Evolutionary conservation across 2,329 filamentous ascomycete species (phyloP), one percentile per base, ranked within the genome.

Genomic region (Akanthomyces lecanii): DNA sequence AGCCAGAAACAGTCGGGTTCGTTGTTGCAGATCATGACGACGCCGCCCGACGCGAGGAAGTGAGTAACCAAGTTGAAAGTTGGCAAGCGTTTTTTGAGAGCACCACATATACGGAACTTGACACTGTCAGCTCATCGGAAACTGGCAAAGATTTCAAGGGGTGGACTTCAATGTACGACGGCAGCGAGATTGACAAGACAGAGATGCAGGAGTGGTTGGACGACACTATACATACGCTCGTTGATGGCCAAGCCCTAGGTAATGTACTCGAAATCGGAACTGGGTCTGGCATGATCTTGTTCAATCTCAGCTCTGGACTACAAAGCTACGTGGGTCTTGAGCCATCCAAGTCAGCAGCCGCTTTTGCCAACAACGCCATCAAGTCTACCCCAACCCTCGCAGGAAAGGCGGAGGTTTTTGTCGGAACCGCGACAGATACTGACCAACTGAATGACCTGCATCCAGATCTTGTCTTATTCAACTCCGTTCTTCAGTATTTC

Each of bases 161-260:
- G 11, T 74, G 73, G 73, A 72, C 65, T 5, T 74, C 73, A 0
- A 72, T 72, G 69, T 73, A 72, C 36, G 68, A 74, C 44, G 72
- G 71, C 4, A 65, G 16, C 0, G 11, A 63, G 1, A 71, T 74
- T 4, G 67, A 71, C 47, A 68, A 65, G 38, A 59, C 1, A 1
- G 70, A 74, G 30, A 74, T 74, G 73, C 58, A 69, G 3, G 72
- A 72, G 53, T 74, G 72, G 73, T 65, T 74, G 0, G 68, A 72
- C 10, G 73, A 74, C 12, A 72, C 71, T 0, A 69, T 73, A 0
- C n/a, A 18, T 5, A 63, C 66, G 0, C 65, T 73, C 1, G 64
- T 52, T 12, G 65, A 69, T 5, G 66, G 64, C 10, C 42, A 30
- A 14, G 16, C 6, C 5, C 44, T 63, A 3, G 63, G 63, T 1